Conservation (phyloP, 2,329 filamentous ascomycete species). For the Westerdykella aurantiaca region DNA sequence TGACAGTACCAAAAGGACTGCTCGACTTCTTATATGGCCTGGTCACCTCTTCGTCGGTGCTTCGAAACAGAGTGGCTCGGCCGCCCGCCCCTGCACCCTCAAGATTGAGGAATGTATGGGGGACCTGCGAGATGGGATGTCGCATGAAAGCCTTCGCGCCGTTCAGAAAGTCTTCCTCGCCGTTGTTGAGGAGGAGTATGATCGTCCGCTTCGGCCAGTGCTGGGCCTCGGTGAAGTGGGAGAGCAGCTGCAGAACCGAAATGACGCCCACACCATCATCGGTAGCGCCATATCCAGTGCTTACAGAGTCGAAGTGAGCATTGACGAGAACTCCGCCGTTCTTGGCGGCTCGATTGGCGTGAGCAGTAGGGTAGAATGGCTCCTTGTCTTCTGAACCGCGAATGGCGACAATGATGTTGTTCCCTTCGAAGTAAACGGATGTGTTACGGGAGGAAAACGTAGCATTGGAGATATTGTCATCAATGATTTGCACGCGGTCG, state of each 20-base stretch:
- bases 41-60: conserved; percentile 81
- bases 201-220: conserved; percentile 74
- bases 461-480: conserved; percentile 73
- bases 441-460: conserved; percentile 55
- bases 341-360: conserved; percentile 39
- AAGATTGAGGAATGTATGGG: conserved; percentile 86
- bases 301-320: conserved; percentile 90
- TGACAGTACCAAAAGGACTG: conserved; percentile 76
- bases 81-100: conserved; percentile 93
- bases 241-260: conserved; percentile 77
- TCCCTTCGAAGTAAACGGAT: conserved; percentile 81
- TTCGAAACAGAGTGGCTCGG: conserved; percentile 78
- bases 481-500: conserved; percentile 60
- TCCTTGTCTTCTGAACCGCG: conserved; percentile 68
- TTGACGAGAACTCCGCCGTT: conserved; percentile 84
- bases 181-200: conserved; percentile 86
- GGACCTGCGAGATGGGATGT: conserved; percentile 71
- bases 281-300: conserved; percentile 86
- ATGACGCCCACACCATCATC: conserved; percentile 90
- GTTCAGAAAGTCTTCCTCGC: conserved; percentile 87
- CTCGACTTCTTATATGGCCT: conserved; percentile 65
- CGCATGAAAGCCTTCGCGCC: conserved; percentile 80
- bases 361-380: conserved; percentile 61
- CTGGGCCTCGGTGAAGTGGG: conserved; percentile 67
- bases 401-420: conserved; percentile 88